phyloP scores from a whole-genome alignment of 2,329 filamentous ascomycete species.

The Ceratocystis albifundus region DNA sequence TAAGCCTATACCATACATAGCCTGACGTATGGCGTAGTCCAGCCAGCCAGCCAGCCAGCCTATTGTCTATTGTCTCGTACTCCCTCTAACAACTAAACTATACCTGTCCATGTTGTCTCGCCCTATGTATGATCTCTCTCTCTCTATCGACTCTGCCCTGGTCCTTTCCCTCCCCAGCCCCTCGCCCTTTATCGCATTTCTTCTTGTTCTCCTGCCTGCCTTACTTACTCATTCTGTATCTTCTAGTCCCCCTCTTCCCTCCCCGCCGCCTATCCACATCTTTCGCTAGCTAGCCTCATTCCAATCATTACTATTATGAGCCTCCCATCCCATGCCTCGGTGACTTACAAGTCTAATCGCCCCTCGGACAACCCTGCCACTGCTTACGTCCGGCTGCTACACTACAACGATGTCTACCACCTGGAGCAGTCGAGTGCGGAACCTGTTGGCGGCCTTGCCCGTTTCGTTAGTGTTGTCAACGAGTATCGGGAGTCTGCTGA shows the following conservation, averaged over 20 bases:
- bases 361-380: slow-evolving; percentile 22
- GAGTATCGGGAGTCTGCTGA: slow-evolving; percentile 55
- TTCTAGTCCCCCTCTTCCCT: too few species aligned
- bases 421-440: slow-evolving; percentile 64
- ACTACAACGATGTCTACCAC: slow-evolving; percentile 94
- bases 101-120: too few species aligned
- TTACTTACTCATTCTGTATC: background rate
- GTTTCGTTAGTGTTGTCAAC: slow-evolving; percentile 68
- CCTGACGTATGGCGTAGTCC: too few species aligned
- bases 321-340: slow-evolving; percentile 17
- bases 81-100: background rate
- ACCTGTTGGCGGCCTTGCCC: slow-evolving; percentile 67
- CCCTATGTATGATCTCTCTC: background rate
- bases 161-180: too few species aligned
- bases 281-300: background rate
- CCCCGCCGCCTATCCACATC: background rate
- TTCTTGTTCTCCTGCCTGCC: background rate
- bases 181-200: too few species aligned
- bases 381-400: slow-evolving; percentile 61
- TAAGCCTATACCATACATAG: too few species aligned
- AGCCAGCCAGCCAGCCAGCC: too few species aligned
- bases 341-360: slow-evolving; percentile 16
- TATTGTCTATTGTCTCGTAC: background rate
- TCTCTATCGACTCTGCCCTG: too few species aligned
- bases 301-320: background rate